Evolutionary conservation across 2,329 filamentous ascomycete genomes (phyloP), one percentile per base, ranked within the genome.

Genomic region (Hypoxylon sp.): DNA sequence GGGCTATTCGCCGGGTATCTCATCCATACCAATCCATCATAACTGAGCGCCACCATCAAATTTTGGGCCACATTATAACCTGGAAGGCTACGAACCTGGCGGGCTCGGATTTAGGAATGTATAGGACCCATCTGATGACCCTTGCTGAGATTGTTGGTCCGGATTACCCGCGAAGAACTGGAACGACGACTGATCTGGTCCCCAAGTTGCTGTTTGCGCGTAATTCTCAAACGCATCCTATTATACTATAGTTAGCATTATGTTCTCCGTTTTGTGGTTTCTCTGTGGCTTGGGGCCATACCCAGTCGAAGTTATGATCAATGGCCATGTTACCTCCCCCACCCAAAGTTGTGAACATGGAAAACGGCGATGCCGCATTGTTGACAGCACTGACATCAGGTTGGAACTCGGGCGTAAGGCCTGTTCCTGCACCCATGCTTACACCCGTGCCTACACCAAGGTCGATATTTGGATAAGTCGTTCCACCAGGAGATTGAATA

Each of bases 171-270:
- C 80, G 68, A 87, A 87, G 67, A 88, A 83, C 59, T 85, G 83
- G 71, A 87, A 86, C 14, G 82, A 81, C 63, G 71, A 66, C 48
- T 85, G 83, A 33, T 88, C 86, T 2, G 81, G 78, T 26, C 82
- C 84, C 82, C 86, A 88, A 46, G 82, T 84, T 13, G 85, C 82
- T n/a, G 78, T 83, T 58, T 89, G 87, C 0, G 87, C 83, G 67
- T 85, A 89, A 57, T 83, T 88, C 66, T 89, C 87, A 52, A 89
- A 85, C 11, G 85, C 84, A 47, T 84, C 84, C 87, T 89, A 58
- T 37, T 52, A 35, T 42, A 26, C 9, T 17, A 60, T 3, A 9
- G 70, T 80, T 67, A 83, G 78, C 61, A 62, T 65, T 13, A 17
- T 44, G 4, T 22, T 51, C 47, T 39, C 10, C 29, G 44, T 37